Evolutionary conservation across 768 basidiomycete species (phyloP), one percentile per base, ranked within the genome.

Genomic region (Pleurotus cornucopiae): DNA sequence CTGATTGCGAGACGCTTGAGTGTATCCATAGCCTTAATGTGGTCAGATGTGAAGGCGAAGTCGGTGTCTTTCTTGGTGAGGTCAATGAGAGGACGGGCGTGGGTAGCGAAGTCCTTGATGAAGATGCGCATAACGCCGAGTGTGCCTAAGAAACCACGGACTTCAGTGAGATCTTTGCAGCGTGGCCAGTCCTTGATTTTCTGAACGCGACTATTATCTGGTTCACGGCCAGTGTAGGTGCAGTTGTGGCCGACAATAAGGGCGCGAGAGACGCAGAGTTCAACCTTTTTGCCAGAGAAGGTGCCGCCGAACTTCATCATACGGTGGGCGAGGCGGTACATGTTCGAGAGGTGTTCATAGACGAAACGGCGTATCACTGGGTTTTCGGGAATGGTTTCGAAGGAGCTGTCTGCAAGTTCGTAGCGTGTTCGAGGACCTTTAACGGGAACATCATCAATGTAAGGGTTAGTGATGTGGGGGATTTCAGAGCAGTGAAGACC

Each of bases 241-340:
- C 71, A 73, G 0, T 47, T 57, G 30, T 77, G 72, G 0, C 74
- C 60, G 6, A 56, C 54, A 1, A 61, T 34, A 5, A 46, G 20
- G 1, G 55, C 43, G 39, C 41, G 13, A 9, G 48, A 26, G 20
- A 23, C 39, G 18, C 43, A 46, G 20, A 54, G 6, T 43, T 40
- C 20, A 37, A 69, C 55, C 45, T 77, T 78, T 3, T 63, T 57
- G 0, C 64, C 68, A 0, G 68, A 72, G 13, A 77, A 63, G 0
- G 70, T 77, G 0, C 60, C 67, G 1, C 73, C 68, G 0, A 65
- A 60, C 37, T 71, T 64, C 30, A 65, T 61, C 3, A 72, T 51
- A 0, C 60, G 37, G 5, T 71, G 67, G 0, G 69, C n/a, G 16
- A 4, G 26, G 9, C 58, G 12, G 39, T 61, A 55, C 2, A 61